These are phyloP conservation scores for Saccharomyces hybrid DNA, from an alignment of 1,139 yeast species.

Conservation along the genomic window DNA sequence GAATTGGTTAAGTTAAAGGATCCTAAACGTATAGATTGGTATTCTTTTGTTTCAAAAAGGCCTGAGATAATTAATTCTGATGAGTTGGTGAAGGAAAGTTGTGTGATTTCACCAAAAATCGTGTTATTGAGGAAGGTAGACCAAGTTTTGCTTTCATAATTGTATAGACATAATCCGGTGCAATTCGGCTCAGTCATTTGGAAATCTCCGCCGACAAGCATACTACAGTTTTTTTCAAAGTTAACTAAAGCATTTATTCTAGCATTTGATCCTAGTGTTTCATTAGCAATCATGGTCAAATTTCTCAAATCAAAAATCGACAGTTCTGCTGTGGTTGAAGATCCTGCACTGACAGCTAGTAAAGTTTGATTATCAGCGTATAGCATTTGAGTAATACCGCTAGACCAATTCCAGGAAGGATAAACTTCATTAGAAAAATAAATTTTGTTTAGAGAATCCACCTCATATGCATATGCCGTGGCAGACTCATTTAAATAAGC, in stretches of 20 bases:
- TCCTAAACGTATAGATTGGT: conserved; percentile 15
- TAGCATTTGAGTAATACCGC: conserved; percentile 10
- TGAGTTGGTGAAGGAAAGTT: conserved; percentile 45
- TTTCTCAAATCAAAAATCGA: conserved; percentile 20
- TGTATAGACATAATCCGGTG: conserved; percentile 60
- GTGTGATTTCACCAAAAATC: conserved; percentile 48
- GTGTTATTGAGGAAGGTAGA: conserved; percentile 36
- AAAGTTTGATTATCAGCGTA: conserved; percentile 16
- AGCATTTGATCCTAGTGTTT: conserved; percentile 28
- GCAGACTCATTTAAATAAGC: conserved; percentile 22
- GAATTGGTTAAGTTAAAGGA: conserved; percentile 13
- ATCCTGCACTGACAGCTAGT: conserved; percentile 18
- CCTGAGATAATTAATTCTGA: conserved; percentile 58
- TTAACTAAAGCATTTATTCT: conserved; percentile 47
- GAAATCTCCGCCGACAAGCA: conserved; percentile 76
- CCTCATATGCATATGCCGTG: conserved; percentile 22
- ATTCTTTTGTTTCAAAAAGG: conserved; percentile 32
- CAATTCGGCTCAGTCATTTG: conserved; percentile 56
- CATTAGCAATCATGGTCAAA: conserved; percentile 14
- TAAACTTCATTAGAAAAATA: conserved; percentile 21
- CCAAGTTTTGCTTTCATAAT: conserved; percentile 51
- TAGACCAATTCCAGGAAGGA: conserved; percentile 13
- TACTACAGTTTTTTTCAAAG: conserved; percentile 41
- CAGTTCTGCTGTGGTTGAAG: conserved; percentile 8
- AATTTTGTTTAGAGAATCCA: conserved; percentile 36